phyloP scores from a whole-genome alignment of 2,329 filamentous ascomycete genomes.

The Magnaporthales sp. region DNA sequence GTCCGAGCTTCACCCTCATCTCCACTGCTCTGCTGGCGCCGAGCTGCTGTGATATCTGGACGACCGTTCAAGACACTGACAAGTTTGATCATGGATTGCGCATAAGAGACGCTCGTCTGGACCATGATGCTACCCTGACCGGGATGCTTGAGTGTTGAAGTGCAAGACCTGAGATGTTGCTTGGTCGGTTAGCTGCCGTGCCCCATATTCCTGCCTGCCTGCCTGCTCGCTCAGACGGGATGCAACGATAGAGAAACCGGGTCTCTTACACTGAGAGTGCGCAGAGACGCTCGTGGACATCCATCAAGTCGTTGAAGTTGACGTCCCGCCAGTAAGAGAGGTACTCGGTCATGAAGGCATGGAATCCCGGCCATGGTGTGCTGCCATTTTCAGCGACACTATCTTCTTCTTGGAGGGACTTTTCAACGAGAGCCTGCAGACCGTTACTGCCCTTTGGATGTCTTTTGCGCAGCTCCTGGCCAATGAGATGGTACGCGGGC shows the following conservation, averaged over 20 bases:
- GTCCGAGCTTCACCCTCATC: constrained; percentile 62
- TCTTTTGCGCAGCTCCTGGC: constrained; percentile 52
- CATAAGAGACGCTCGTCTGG: constrained; percentile 74
- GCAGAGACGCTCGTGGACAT: constrained; percentile 67
- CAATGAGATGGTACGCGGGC: constrained; percentile 59
- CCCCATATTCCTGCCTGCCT: neutral
- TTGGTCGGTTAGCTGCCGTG: neutral
- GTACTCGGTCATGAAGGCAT: constrained; percentile 73
- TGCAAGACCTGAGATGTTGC: constrained; percentile 50
- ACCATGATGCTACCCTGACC: constrained; percentile 75
- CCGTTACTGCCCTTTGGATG: constrained; percentile 40
- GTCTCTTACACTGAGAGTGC: constrained; percentile 34
- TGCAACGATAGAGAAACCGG: neutral
- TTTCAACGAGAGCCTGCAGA: constrained; percentile 55
- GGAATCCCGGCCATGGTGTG: constrained; percentile 66
- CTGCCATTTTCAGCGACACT: constrained; percentile 55
- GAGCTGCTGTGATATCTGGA: constrained; percentile 63
- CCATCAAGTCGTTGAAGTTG: constrained; percentile 64
- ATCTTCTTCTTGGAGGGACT: constrained; percentile 54
- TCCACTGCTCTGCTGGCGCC: constrained; percentile 36
- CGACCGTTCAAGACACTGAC: constrained; percentile 77
- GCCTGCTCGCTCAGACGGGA: neutral
- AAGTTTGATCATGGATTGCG: constrained; percentile 69
- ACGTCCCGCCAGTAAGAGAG: constrained; percentile 74
- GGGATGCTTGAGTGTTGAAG: constrained; percentile 71